These are phyloP conservation scores for Trypanosoma theileri DNA, from an alignment of 208 protist genomes.

Conservation along the genomic window DNA sequence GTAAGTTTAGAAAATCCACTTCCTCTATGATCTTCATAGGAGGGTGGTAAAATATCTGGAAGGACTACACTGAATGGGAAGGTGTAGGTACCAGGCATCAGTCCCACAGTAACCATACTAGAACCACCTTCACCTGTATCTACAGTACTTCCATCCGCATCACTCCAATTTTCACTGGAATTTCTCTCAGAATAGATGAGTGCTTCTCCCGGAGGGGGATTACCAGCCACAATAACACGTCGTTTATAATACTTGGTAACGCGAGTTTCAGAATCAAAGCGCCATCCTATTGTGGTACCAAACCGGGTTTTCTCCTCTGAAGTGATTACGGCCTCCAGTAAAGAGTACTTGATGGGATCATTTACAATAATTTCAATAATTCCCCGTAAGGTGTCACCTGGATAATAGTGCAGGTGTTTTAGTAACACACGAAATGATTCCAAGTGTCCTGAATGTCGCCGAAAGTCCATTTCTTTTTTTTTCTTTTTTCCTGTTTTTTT, in stretches of 20 bases:
- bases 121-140: background rate
- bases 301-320: slow-evolving; percentile 38
- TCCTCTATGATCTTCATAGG: slow-evolving; percentile 26
- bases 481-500: slow-evolving; percentile 9
- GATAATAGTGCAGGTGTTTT: slow-evolving; percentile 33
- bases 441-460: slow-evolving; percentile 5
- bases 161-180: slow-evolving; percentile 3
- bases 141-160: background rate
- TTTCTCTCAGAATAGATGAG: background rate
- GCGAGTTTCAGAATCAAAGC: slow-evolving; percentile 38
- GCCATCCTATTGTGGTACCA: slow-evolving; percentile 29
- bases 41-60: slow-evolving; percentile 50
- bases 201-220: slow-evolving; percentile 8
- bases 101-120: slow-evolving; percentile 12
- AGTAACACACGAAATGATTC: slow-evolving; percentile 39
- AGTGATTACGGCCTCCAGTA: slow-evolving; percentile 42
- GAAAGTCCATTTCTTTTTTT: slow-evolving; percentile 21
- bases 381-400: slow-evolving; percentile 49
- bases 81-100: slow-evolving; percentile 61
- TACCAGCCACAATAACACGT: slow-evolving; percentile 34
- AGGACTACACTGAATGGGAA: slow-evolving; percentile 64
- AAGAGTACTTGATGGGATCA: slow-evolving; percentile 28
- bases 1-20: slow-evolving; percentile 34
- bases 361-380: slow-evolving; percentile 51
- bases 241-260: slow-evolving; percentile 56